Evolutionary conservation across 805 yeast genomes (phyloP).

Genomic region (Wickerhamiella cacticola): DNA sequence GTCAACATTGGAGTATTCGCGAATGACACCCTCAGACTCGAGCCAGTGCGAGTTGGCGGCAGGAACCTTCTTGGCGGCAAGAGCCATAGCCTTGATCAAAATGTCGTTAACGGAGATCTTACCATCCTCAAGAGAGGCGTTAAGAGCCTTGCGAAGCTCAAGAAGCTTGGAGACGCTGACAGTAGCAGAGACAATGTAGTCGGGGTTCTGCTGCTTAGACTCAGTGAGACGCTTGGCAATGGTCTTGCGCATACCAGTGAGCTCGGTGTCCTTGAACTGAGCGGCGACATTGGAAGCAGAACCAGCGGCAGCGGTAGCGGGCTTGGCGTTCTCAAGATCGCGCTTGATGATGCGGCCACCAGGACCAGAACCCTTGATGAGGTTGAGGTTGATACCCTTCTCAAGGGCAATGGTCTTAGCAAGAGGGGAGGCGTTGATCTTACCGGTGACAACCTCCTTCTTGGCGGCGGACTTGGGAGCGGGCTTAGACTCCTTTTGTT

Average conservation of each 20-base stretch:
- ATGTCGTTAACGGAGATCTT: conserved; percentile 89
- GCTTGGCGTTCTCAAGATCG: conserved; percentile 69
- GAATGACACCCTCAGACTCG: conserved; percentile 74
- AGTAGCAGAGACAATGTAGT: conserved; percentile 80
- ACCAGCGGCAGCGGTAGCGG: conserved; percentile 29
- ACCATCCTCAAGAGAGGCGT: conserved; percentile 63
- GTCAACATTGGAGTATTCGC: conserved; percentile 85
- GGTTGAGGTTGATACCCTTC: conserved; percentile 76
- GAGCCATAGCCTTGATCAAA: conserved; percentile 85
- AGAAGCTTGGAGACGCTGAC: conserved; percentile 80
- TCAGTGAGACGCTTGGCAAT: conserved; percentile 79
- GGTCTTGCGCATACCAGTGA: conserved; percentile 85
- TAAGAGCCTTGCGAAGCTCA: conserved; percentile 83
- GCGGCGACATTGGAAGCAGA: conserved; percentile 41
- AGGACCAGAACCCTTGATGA: conserved; percentile 87
- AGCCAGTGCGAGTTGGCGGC: conserved; percentile 91
- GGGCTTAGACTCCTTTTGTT: conserved; percentile 82
- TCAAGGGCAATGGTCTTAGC: conserved; percentile 91
- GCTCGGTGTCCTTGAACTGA: conserved; percentile 67
- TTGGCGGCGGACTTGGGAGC: conserved; percentile 78
- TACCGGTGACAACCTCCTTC: conserved; percentile 51
- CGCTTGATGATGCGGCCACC: conserved; percentile 84
- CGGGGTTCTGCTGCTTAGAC: conserved; percentile 79
- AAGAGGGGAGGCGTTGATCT: conserved; percentile 87
- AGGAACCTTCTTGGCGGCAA: conserved; percentile 83